Conservation (phyloP, 2,329 filamentous ascomycete genomes). For the Escovopsis weberi region DNA sequence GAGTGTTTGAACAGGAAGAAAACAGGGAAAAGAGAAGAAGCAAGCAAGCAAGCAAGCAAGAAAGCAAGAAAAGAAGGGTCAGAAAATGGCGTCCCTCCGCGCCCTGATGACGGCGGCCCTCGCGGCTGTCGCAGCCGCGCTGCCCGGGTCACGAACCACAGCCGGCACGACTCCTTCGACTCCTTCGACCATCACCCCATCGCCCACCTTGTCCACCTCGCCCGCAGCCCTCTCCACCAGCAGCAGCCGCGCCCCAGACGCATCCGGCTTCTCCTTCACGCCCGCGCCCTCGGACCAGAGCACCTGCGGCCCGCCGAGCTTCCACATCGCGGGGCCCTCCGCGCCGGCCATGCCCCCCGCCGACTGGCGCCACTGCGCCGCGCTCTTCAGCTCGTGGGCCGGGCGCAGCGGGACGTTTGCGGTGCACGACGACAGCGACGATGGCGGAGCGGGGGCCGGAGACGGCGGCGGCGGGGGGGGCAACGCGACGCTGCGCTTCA, state of each 20-base stretch:
- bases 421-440: constrained; percentile 8
- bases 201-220: too few species aligned
- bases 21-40: too few species aligned
- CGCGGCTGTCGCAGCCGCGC: constrained; percentile 1
- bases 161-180: too few species aligned
- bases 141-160: too few species aligned
- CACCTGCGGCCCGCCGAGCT: constrained; percentile 15
- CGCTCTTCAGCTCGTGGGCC: constrained; percentile 16
- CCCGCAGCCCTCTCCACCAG: too few species aligned
- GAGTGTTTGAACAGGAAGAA: too few species aligned
- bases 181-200: too few species aligned
- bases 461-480: too few species aligned
- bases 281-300: constrained; percentile 10
- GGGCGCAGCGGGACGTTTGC: constrained; percentile 17
- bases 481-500: constrained; percentile 1
- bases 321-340: constrained; percentile 8
- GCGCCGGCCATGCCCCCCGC: constrained; percentile 11
- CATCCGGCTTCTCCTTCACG: constrained; percentile 12
- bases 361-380: constrained; percentile 17
- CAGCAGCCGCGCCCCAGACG: constrained; percentile 1
- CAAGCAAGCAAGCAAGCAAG: background rate
- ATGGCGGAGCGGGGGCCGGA: background rate
- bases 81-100: constrained; percentile 2
- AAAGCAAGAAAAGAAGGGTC: background rate
- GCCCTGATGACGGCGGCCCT: background rate